Conservation (phyloP, 257 asterid species). For the Solanum etuberosum region DNA sequence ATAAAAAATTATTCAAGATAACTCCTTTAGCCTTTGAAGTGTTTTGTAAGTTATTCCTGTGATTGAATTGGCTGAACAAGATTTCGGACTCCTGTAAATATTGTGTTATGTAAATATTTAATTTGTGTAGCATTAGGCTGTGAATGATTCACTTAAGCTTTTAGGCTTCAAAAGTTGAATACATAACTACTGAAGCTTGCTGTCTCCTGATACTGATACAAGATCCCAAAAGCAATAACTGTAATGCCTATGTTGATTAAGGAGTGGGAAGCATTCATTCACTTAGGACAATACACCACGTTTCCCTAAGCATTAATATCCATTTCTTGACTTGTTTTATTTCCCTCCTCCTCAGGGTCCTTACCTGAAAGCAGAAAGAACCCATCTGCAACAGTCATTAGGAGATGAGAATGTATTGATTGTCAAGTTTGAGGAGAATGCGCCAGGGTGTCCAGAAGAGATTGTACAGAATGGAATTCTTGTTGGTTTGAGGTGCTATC, state of each 20-base stretch:
- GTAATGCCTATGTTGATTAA: neutral
- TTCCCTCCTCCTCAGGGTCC: slow-evolving; percentile 55
- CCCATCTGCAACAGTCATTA: slow-evolving; percentile 59
- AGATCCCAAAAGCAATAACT: neutral
- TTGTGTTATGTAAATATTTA: neutral
- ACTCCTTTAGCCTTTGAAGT: neutral
- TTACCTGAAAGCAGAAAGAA: slow-evolving; percentile 31
- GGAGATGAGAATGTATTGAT: slow-evolving; percentile 65
- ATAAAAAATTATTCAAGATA: neutral
- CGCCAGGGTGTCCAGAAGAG: slow-evolving; percentile 1
- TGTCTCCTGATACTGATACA: neutral
- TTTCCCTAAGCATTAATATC: neutral
- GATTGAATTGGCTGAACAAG: neutral
- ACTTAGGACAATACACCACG: neutral
- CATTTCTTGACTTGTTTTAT: neutral
- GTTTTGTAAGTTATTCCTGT: neutral
- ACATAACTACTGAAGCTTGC: neutral
- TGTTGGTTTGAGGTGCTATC: slow-evolving; percentile 62
- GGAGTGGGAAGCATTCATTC: neutral
- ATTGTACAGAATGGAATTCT: slow-evolving; percentile 46
- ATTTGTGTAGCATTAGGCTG: neutral
- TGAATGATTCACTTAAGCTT: neutral
- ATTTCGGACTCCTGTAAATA: neutral
- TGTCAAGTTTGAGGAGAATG: slow-evolving; percentile 45
- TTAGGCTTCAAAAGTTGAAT: neutral